Percentiles rank a stretch among this genome's conserved stretches.
These are phyloP conservation scores for Scheffersomyces cryptocercus DNA, from an alignment of 1,139 yeast species.

Conservation along the genomic window DNA sequence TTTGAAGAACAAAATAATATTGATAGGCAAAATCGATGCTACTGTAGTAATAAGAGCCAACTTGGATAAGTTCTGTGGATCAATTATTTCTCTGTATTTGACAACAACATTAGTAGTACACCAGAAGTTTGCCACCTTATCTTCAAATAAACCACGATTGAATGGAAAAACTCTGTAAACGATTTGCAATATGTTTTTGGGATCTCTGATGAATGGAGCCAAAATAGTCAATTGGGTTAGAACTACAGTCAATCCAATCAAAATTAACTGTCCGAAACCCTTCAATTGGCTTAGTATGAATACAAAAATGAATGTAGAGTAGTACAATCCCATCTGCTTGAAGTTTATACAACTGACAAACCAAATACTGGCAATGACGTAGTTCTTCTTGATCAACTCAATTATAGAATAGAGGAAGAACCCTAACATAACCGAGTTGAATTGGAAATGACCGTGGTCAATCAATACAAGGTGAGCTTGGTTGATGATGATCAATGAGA, in stretches of 20 bases:
- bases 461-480: conserved; percentile 82
- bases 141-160: conserved; percentile 93
- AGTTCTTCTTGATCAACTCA: conserved; percentile 63
- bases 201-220: conserved; percentile 55
- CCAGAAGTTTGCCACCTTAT: conserved; percentile 97
- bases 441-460: conserved; percentile 98
- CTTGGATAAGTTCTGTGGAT: conserved; percentile 59
- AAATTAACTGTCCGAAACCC: conserved; percentile 51
- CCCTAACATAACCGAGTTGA: conserved; percentile 93
- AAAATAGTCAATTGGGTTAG: conserved; percentile 53
- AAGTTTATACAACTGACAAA: conserved; percentile 78
- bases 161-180: conserved; percentile 85
- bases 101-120: conserved; percentile 79
- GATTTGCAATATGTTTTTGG: conserved; percentile 26
- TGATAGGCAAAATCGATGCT: conserved; percentile 60
- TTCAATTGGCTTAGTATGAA: conserved; percentile 47
- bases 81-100: conserved; percentile 63
- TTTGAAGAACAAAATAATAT: conserved; percentile 19
- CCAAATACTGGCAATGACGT: conserved; percentile 71
- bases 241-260: conserved; percentile 65
- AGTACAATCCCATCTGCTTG: conserved; percentile 95
- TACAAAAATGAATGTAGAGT: conserved; percentile 84
- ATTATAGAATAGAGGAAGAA: conserved; percentile 67
- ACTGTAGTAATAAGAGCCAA: conserved; percentile 67
- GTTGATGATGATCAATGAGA: conserved; percentile 71